These are phyloP conservation scores for Blastocystis sp. DNA, from an alignment of 352 stramenopile species.

Conservation along the genomic window DNA sequence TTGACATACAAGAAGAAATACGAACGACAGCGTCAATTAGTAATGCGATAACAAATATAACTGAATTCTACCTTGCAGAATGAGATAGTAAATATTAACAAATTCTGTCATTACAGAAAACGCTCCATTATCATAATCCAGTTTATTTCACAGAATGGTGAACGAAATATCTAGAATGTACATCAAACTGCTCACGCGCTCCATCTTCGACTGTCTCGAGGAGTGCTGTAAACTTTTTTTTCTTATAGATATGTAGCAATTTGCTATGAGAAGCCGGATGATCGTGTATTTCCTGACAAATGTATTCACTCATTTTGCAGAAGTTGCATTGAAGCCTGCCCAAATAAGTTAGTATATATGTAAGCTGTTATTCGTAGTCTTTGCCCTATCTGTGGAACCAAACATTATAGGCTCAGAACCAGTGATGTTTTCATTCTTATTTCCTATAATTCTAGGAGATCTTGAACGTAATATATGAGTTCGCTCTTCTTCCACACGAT, in stretches of 20 bases:
- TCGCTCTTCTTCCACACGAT: not conserved
- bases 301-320: slow-evolving; percentile 17
- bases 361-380: not conserved
- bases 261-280: not conserved
- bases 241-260: not conserved
- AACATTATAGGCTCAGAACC: not conserved
- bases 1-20: too few species aligned
- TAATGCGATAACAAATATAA: too few species aligned
- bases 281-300: not conserved
- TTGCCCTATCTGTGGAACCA: not conserved
- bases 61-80: too few species aligned
- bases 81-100: too few species aligned
- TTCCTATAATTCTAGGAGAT: not conserved
- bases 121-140: too few species aligned
- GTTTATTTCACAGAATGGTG: too few species aligned
- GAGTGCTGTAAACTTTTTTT: not conserved
- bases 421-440: not conserved
- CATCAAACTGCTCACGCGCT: not conserved
- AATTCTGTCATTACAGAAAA: too few species aligned
- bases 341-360: not conserved
- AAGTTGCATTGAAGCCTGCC: not conserved
- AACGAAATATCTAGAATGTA: not conserved
- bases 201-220: not conserved
- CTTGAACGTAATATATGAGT: not conserved
- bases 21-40: too few species aligned